These are phyloP conservation scores for Ceratocystis eucalypticola DNA, from an alignment of 2,329 filamentous ascomycete genomes.

Conservation along the genomic window DNA sequence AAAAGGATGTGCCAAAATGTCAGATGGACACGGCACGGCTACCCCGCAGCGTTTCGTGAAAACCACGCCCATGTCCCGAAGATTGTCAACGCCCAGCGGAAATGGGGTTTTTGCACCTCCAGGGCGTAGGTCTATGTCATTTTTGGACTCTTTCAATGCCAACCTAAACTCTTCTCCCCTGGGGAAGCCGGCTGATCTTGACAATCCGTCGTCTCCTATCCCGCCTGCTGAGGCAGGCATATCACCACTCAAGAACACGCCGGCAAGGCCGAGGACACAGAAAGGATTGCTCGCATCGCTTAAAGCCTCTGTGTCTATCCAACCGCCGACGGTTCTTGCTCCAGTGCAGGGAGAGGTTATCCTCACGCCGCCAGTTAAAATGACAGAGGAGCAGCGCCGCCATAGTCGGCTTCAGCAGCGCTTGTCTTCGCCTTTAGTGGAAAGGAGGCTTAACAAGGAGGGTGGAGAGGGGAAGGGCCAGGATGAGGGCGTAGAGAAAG, in stretches of 20 bases:
- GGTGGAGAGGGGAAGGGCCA: slow-evolving; percentile 12
- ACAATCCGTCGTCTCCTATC: slow-evolving; percentile 17
- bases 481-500: not conserved
- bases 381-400: slow-evolving; percentile 25
- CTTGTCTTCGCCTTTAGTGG: slow-evolving; percentile 5
- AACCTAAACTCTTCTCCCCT: slow-evolving; percentile 15
- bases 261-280: slow-evolving; percentile 26
- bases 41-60: slow-evolving; percentile 12
- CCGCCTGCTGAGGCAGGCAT: slow-evolving; percentile 33
- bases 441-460: not conserved
- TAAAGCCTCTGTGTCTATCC: slow-evolving; percentile 34
- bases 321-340: slow-evolving; percentile 43
- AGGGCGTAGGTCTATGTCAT: slow-evolving; percentile 16
- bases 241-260: slow-evolving; percentile 41
- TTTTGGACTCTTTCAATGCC: slow-evolving; percentile 16
- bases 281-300: slow-evolving; percentile 21
- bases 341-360: slow-evolving; percentile 45
- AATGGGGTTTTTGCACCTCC: slow-evolving; percentile 17
- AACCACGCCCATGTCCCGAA: slow-evolving; percentile 17
- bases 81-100: slow-evolving; percentile 17
- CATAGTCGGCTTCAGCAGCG: slow-evolving; percentile 16
- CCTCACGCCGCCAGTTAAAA: slow-evolving; percentile 48
- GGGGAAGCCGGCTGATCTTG: slow-evolving; percentile 6
- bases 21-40: slow-evolving; percentile 1
- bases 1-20: slow-evolving; percentile 1